A percentile compares a stretch with the other conserved stretches of the same genome.
phyloP scores from a whole-genome alignment of 306 rosid species.

The Ceratonia siliqua region DNA sequence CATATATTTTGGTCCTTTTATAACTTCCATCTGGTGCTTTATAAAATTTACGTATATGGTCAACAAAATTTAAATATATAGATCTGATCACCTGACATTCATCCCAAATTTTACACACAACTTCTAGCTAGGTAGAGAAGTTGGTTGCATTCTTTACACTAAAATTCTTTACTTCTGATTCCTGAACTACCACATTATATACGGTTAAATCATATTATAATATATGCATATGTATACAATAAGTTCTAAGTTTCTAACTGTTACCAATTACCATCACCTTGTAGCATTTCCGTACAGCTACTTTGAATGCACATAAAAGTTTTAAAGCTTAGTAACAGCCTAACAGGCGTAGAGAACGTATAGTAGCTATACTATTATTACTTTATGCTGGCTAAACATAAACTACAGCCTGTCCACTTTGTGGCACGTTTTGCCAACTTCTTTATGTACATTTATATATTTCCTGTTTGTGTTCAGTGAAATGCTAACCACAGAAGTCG shows the following conservation, averaged over 20 bases:
- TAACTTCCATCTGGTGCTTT: neutral
- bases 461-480: constrained; percentile 24
- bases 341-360: constrained; percentile 18
- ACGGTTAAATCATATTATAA: constrained; percentile 3
- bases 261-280: constrained; percentile 27
- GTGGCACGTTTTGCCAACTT: neutral
- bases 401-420: constrained; percentile 35
- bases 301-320: neutral
- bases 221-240: neutral
- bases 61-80: neutral
- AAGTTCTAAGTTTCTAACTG: too few species aligned
- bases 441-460: neutral
- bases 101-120: neutral
- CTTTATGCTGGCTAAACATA: neutral
- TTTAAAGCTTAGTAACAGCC: constrained; percentile 13
- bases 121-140: constrained; percentile 3
- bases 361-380: neutral
- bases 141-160: constrained; percentile 26
- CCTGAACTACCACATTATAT: constrained; percentile 19
- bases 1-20: neutral
- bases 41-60: neutral
- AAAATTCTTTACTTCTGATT: constrained; percentile 22
- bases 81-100: constrained; percentile 15
- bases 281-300: constrained; percentile 28
- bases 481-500: constrained; percentile 12